Evolutionary conservation across 192 early-diverging fungal genomes (phyloP).

Genomic region (Coemansia sp.): DNA sequence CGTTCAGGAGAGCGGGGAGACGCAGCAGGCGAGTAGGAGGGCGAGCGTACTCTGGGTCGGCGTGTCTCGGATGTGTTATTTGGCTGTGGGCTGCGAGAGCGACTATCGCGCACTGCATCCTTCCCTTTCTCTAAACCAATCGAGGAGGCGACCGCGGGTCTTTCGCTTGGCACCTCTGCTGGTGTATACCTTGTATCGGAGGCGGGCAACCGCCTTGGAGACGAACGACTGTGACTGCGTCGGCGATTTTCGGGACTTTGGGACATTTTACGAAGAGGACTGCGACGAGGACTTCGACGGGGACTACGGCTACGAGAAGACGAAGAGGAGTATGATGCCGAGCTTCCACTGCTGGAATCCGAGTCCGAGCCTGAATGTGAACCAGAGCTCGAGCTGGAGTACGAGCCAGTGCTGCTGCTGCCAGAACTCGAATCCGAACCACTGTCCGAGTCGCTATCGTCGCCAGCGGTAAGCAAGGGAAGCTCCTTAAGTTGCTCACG

Average conservation of each 20-base stretch:
- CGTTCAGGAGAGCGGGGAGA: background rate
- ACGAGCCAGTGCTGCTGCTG: constrained; percentile 35
- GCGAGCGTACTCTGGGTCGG: constrained; percentile 33
- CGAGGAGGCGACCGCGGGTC: background rate
- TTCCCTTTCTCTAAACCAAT: background rate
- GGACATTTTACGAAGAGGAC: background rate
- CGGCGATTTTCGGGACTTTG: background rate
- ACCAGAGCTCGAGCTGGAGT: constrained; percentile 23
- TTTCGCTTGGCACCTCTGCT: background rate
- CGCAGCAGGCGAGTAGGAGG: constrained; percentile 39
- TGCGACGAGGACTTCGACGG: constrained; percentile 3
- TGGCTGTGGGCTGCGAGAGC: background rate
- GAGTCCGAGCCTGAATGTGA: constrained; percentile 33
- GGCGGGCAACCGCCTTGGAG: background rate
- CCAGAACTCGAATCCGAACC: constrained; percentile 23
- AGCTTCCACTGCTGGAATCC: constrained; percentile 23
- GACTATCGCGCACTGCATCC: background rate
- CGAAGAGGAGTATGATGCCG: constrained; percentile 21
- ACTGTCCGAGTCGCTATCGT: constrained; percentile 27
- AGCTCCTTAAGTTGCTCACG: constrained; percentile 82
- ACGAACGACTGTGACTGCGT: background rate
- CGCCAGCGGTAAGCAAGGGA: constrained; percentile 13
- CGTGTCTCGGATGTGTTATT: background rate
- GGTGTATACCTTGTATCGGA: background rate
- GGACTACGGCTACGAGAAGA: constrained; percentile 29